Conservation (phyloP, 2,329 filamentous ascomycete species). For the Penicillium janthinellum region DNA sequence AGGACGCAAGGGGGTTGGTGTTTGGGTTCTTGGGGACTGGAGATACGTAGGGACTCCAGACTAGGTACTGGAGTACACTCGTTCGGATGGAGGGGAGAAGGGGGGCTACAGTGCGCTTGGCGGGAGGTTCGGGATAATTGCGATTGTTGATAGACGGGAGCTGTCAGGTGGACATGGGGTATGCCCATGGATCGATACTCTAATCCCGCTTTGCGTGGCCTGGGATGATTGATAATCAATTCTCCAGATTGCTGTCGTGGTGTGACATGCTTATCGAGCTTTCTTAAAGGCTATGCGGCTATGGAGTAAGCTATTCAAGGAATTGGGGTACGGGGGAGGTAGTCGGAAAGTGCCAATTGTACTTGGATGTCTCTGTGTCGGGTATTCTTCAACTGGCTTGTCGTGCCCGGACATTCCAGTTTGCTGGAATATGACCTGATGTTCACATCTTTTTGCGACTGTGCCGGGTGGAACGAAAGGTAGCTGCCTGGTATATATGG, state of each 20-base stretch:
- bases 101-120: neutral
- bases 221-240: neutral
- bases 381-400: no score
- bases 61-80: no score
- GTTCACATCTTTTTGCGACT: slow-evolving; percentile 3
- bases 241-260: neutral
- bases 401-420: neutral
- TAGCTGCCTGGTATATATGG: neutral
- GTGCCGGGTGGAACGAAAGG: neutral
- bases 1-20: slow-evolving; percentile 21
- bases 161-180: neutral
- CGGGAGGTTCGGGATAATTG: neutral
- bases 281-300: neutral
- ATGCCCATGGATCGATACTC: no score
- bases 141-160: neutral
- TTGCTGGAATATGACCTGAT: neutral
- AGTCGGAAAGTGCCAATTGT: neutral
- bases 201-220: neutral
- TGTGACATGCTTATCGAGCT: slow-evolving; percentile 8
- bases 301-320: neutral
- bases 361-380: no score
- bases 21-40: neutral
- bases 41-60: neutral
- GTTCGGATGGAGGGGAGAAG: neutral
- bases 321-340: neutral